Evolutionary conservation across 345 rosid species (phyloP).

Genomic region (Eucalyptus pauciflora): DNA sequence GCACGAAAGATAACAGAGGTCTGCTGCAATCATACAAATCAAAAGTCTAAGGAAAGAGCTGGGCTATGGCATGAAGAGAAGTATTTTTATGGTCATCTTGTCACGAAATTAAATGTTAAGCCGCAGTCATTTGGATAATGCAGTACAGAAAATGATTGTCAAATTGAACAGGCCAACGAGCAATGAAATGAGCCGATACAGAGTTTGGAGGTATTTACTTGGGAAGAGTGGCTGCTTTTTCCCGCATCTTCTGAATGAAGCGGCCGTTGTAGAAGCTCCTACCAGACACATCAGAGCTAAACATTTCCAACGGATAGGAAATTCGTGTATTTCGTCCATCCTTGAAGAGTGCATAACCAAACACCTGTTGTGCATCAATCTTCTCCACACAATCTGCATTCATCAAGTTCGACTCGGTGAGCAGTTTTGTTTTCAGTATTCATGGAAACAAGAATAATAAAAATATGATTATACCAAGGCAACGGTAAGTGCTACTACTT

Average conservation of each 20-base stretch:
- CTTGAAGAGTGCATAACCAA: not conserved
- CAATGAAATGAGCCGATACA: not conserved
- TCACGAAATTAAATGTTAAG: not conserved
- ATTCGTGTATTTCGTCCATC: not conserved
- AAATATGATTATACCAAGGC: not conserved
- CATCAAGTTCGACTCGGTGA: not conserved
- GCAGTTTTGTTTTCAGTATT: not conserved
- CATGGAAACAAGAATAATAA: not conserved
- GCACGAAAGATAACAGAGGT: not conserved
- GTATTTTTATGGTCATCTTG: not conserved
- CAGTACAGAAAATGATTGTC: not conserved
- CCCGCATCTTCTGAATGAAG: not conserved
- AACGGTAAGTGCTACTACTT: not conserved
- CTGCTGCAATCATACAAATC: not conserved
- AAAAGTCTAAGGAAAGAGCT: not conserved
- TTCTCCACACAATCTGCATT: not conserved
- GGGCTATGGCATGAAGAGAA: not conserved
- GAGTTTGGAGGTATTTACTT: not conserved
- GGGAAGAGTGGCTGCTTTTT: not conserved
- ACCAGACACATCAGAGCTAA: not conserved
- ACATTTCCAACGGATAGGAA: not conserved
- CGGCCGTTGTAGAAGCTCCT: not conserved
- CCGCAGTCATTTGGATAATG: rapidly evolving
- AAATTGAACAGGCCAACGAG: not conserved
- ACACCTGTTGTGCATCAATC: not conserved